phyloP scores from a whole-genome alignment of 805 yeast genomes.

The Schwanniomyces vanrijiae region DNA sequence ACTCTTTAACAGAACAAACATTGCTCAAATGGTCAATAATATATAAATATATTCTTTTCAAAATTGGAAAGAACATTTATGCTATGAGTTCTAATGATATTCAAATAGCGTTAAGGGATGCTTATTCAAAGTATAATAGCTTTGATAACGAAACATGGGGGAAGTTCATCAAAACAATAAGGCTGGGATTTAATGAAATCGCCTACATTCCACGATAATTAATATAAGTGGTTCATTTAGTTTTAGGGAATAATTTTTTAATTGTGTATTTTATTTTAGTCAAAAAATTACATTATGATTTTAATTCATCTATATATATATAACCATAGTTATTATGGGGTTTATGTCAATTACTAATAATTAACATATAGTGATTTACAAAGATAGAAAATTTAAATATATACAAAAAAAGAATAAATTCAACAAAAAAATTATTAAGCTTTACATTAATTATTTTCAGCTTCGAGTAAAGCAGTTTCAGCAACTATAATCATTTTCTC shows the following conservation, averaged over 20 bases:
- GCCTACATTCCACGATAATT: not conserved
- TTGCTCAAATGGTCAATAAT: conserved; percentile 32
- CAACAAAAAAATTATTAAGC: not conserved
- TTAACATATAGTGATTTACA: not conserved
- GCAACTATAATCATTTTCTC: conserved; percentile 67
- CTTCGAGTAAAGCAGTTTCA: conserved; percentile 46
- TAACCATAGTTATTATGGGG: not conserved
- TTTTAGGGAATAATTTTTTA: not conserved
- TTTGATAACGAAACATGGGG: conserved; percentile 2
- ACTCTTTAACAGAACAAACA: conserved; percentile 31
- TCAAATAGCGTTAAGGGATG: conserved; percentile 3
- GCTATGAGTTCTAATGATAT: conserved; percentile 4
- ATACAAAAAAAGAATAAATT: conserved; percentile 1
- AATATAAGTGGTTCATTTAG: not conserved
- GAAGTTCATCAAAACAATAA: not conserved
- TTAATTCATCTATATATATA: not conserved
- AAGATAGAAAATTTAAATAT: conserved; percentile 2
- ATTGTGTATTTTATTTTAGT: not conserved
- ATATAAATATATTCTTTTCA: conserved; percentile 24
- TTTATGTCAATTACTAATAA: not conserved
- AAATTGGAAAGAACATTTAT: not conserved
- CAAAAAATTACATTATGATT: not conserved
- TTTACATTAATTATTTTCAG: conserved; percentile 20
- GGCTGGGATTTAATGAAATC: conserved; percentile 4
- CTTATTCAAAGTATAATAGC: not conserved